Evolutionary conservation across 202 grass and related monocot genomes (phyloP), one percentile per base, ranked within the genome.

Genomic region (Dendrocalamus latiflorus): DNA sequence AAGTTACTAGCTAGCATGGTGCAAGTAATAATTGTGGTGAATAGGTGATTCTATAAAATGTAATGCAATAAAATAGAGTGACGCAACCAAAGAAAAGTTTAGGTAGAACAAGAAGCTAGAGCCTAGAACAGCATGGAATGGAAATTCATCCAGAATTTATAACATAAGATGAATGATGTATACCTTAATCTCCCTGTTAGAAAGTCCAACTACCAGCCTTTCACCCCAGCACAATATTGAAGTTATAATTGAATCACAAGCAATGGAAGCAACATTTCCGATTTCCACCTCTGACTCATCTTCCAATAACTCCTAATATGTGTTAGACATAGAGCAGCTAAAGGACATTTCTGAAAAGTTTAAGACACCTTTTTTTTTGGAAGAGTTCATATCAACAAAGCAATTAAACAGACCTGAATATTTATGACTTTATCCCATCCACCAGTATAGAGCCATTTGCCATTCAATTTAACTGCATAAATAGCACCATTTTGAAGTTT

Each of bases 111-210:
- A 76, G 8, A 76, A 76, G 56, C 17, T 53, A 36, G 5, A 63
- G 62, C 54, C 13, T 45, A 36, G 10, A 69, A 69, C 45, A 76
- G 10, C n/a, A 64, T 37, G 72, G 24, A 71, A 77, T 50, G 15
- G 18, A 53, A 53, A 91, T 63, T 55, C 9, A 65, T 59, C 63
- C 66, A 3, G 60, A 77, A 45, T 65, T 6, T 37, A 65, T 65
- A 58, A 42, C 4, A 77, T 41, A 62, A 65, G 8, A n/a, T 28
- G 12, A 89, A 55, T 33, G 4, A 37, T 37, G 26, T 76, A 74
- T 93, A 94, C 95, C 91, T 95, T 95, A 75, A 98, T 91, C 45
- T 98, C 92, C 59, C 70, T 90, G 83, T 87, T 98, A 66, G 91
- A 86, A 79, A 95, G 66, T 68, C 90, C 89, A 49, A 88, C 87